These are phyloP conservation scores for Neocatenulostroma microsporum DNA, from an alignment of 2,329 filamentous ascomycete genomes.

Conservation along the genomic window DNA sequence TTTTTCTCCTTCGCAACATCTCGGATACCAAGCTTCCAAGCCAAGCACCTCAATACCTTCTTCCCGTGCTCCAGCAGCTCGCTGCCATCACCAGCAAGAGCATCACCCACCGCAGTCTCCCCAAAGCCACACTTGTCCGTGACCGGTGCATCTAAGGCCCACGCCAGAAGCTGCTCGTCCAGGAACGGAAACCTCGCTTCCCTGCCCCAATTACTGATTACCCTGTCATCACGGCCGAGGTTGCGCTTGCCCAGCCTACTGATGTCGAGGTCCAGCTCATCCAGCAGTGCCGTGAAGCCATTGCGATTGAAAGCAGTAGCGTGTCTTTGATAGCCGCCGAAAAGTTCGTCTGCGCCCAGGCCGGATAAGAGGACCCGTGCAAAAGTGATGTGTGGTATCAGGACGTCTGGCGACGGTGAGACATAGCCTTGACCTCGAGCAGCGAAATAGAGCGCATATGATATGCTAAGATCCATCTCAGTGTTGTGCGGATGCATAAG, in stretches of 20 bases:
- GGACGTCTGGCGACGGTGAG: background rate
- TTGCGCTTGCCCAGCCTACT: slow-evolving; percentile 85
- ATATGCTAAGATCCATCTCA: slow-evolving; percentile 97
- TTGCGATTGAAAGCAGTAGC: slow-evolving; percentile 62
- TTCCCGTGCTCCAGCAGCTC: slow-evolving; percentile 66
- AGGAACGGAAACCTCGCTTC: slow-evolving; percentile 88
- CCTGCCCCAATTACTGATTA: slow-evolving; percentile 79
- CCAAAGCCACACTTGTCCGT: slow-evolving; percentile 83
- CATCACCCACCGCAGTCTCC: slow-evolving; percentile 18
- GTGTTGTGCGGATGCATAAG: slow-evolving; percentile 92
- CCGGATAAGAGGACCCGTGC: slow-evolving; percentile 85
- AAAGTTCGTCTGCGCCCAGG: slow-evolving; percentile 90
- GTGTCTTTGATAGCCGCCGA: slow-evolving; percentile 86
- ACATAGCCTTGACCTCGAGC: slow-evolving; percentile 55
- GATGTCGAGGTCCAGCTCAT: slow-evolving; percentile 81
- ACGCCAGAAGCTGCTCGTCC: slow-evolving; percentile 76
- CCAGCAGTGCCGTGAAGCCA: slow-evolving; percentile 63
- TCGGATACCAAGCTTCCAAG: slow-evolving; percentile 63
- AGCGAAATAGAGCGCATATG: slow-evolving; percentile 89
- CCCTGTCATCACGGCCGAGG: slow-evolving; percentile 83
- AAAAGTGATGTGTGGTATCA: slow-evolving; percentile 44
- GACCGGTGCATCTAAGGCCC: slow-evolving; percentile 66
- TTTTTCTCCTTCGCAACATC: slow-evolving; percentile 81
- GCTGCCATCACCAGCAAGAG: slow-evolving; percentile 19
- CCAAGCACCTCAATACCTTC: slow-evolving; percentile 68